Evolutionary conservation across 306 rosid genomes (phyloP).

Genomic region (Inga laurina): DNA sequence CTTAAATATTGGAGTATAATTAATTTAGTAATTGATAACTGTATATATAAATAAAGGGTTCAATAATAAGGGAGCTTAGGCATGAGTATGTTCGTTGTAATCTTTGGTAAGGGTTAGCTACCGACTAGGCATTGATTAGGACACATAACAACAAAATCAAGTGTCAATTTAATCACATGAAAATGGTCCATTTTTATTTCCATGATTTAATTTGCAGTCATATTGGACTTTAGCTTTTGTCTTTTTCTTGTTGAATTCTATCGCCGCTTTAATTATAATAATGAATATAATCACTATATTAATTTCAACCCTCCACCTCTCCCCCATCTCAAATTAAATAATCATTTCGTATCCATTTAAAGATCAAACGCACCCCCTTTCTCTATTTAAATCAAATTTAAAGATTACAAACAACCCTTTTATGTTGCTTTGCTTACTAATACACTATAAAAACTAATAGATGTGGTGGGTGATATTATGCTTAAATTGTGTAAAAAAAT

Average conservation of each 20-base stretch:
- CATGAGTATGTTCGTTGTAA: constrained; percentile 32
- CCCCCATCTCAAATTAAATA: background rate
- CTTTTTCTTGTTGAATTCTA: background rate
- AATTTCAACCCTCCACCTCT: background rate
- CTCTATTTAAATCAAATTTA: too few relatives aligned
- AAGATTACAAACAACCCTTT: background rate
- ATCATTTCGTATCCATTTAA: background rate
- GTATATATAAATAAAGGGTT: constrained; percentile 14
- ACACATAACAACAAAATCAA: background rate
- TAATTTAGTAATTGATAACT: background rate
- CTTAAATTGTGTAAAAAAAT: too few relatives aligned
- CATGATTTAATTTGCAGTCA: background rate
- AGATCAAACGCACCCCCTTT: background rate
- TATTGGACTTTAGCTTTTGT: constrained; percentile 37
- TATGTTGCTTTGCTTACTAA: background rate
- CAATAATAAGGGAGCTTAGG: background rate
- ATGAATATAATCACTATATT: background rate
- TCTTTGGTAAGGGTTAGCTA: constrained; percentile 64
- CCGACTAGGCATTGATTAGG: constrained; percentile 46
- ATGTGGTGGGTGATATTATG: background rate
- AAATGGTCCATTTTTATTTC: constrained; percentile 8
- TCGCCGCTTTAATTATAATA: background rate
- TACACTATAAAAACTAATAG: too few relatives aligned
- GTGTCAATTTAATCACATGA: constrained; percentile 1
- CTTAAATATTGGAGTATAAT: background rate